Base-by-base conservation (phyloP, 805 yeast genomes). In the Candida boleticola region DNA sequence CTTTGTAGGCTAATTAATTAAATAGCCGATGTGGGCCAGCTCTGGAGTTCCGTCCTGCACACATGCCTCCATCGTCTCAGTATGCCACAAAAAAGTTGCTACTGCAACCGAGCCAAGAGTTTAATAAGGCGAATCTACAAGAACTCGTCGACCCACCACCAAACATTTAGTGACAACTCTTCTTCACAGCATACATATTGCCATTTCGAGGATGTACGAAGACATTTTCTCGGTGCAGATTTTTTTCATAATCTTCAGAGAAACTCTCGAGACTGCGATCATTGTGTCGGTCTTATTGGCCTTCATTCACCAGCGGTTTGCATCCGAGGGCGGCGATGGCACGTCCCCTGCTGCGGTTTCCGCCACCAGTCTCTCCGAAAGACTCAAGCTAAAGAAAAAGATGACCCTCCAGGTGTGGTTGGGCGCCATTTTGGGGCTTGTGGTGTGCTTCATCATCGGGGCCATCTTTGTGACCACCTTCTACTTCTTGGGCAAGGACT, bases 401-500 rank as follows among this genome's bases (percentile, higher is more conserved):
- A 65, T 86, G 39, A 76, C 76, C 43, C 53, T 79, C 5, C 97
- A 89, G 55, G 87, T 89, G 4, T 83, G 95, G 85, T 57, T 80
- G 1, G 97, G 97, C 2, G 92, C 95, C 9, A 52, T 79, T 1
- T 51, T 77, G 3, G 97, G 97, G 0, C 65, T 89, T 16, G 50
- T 76, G 0, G 63, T 86, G 1, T 89, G 97, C 55, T 57, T 85
- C 43, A 43, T 84, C 3, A 75, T 89, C 26, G 97, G 97, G 3
- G 78, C 82, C 3, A 60, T 78, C 0, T 85, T 89, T 57, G 79
- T 89, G 25, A 63, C 73, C 9, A 69, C 82, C 3, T 89, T 89
- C 61, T 88, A 89, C 54, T 57, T 81, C 35, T 65, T 90, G 23
- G 96, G 96, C 13, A 79, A 82, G 20, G 95, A 89, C 63, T 66